Evolutionary conservation across 371 early-diverging fungal genomes (phyloP).

Genomic region (Mucor velutinosus): DNA sequence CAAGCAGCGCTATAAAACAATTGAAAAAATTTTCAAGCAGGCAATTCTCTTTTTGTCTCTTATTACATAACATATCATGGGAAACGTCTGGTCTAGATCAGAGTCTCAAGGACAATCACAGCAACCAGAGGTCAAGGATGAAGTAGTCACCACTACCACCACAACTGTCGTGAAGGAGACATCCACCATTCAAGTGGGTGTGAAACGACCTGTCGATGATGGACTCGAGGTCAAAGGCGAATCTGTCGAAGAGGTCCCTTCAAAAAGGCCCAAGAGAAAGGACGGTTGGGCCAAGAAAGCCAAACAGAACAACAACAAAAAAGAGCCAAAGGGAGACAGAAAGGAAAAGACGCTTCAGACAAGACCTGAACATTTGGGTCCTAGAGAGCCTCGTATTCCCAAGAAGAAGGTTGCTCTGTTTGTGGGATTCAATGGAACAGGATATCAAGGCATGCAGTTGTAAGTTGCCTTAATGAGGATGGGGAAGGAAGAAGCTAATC

Average conservation of each 20-base stretch:
- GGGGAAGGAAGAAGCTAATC: background rate
- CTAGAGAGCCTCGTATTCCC: slow-evolving; percentile 59
- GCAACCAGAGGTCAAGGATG: background rate
- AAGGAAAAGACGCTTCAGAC: background rate
- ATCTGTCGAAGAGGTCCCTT: background rate
- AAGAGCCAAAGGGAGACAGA: background rate
- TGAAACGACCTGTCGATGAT: background rate
- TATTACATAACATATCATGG: background rate
- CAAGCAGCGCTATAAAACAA: too few species aligned
- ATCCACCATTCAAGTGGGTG: background rate
- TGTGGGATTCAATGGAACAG: slow-evolving; percentile 94
- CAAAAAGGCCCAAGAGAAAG: background rate
- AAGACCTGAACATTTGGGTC: slow-evolving; percentile 17
- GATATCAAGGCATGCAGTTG: slow-evolving; percentile 96
- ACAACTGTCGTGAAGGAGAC: background rate
- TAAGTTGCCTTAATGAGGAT: slow-evolving; percentile 38
- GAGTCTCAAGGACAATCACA: background rate
- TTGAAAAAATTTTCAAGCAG: too few species aligned
- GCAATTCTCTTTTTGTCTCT: too few species aligned
- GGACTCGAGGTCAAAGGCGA: background rate
- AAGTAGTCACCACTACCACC: background rate
- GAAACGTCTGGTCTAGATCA: background rate
- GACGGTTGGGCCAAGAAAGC: slow-evolving; percentile 1
- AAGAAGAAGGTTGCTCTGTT: slow-evolving; percentile 90
- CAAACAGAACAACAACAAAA: background rate